Base-by-base conservation (phyloP, 2,329 filamentous ascomycete species). In the Aureobasidium melanogenum region DNA sequence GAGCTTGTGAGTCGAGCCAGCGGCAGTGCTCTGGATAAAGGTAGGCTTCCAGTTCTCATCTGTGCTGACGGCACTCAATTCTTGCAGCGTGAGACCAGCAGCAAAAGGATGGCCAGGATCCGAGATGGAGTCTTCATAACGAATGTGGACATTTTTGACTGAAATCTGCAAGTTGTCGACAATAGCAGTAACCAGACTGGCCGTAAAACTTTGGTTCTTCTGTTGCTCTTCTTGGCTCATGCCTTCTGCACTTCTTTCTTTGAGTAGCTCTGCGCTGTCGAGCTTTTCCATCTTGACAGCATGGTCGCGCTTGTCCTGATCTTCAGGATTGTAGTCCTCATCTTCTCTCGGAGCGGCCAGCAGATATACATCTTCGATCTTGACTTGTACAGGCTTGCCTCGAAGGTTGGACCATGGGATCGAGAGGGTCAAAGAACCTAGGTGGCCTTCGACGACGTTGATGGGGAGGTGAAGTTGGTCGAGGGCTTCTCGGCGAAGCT, bases 241-340 rank as follows among this genome's bases (percentile, higher is more conserved):
- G 48, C 93, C 92, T 72, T 96, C 93, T n/a, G 88, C 86, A 64
- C 88, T 95, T 57, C 89, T 84, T 71, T 97, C 93, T 73, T 96
- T 96, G 66, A 99, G 78, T 65, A 99, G 78, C 76, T 99, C 94
- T 1, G 94, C 94, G 67, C 91, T 96, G 73, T 99, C 94, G 7
- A 99, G 83, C 76, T 97, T 96, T 76, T 99, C 94, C 85, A 99
- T 96, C 79, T 99, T 99, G 70, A 99, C 83, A n/a, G 88, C 83
- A 72, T 97, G 91, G 64, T 84, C 86, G 71, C 94, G 83, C 57
- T 85, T 84, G 67, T 93, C 89, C 74, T 99, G 94, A 70, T 99
- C 94, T 12, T 93, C 89, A 62, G 92, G 86, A 67, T 99, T 87
- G 73, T 96, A 97, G 69, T 92, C 89, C 28, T 91, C 87, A 76